Evolutionary conservation across 176 grass and related monocot species (phyloP), one percentile per base, ranked within the genome.

Genomic region (Oryza glumipatula): DNA sequence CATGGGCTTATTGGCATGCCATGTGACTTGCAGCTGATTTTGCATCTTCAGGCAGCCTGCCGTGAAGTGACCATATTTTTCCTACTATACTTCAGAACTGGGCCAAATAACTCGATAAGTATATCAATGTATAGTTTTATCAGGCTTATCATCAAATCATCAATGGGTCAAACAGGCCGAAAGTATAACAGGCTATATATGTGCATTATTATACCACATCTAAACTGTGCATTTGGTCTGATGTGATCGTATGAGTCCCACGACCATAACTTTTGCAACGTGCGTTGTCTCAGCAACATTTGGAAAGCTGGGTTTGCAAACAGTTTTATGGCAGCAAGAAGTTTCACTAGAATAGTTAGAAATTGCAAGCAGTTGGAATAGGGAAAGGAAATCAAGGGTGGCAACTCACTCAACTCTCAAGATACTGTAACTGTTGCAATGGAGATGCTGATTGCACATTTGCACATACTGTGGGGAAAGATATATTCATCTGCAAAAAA

Each of bases 391-490:
- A 58, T 58, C 52, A 58, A 58, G 19, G 54, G 54, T 58, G 6
- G 17, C 54, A 38, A 38, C 35, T 58, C 19, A 58, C 54, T 58
- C 54, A n/a, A 21, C 6, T 58, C 51, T 56, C 51, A 56, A 19
- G 19, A 2, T 60, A 54, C 77, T 85, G 51, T 49, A 66, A 79
- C 84, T 88, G 85, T 76, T 90, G 85, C 24, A 78, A 19, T 58
- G 14, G 19, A 58, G 54, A 58, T 58, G 5, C 52, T 21, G 52
- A 58, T 58, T 58, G 6, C 54, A n/a, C 7, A 58, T 17, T 58
- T 58, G 1, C 54, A 58, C 6, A 58, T 17, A 58, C 19, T 8
- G 35, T 36, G 35, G 35, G 35, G 30, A 32, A 32, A 32, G 30
- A 32, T 32, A 58, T 58, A 58, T 58, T 58, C 52, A 58, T 58